Base-by-base conservation (phyloP, 2,329 filamentous ascomycete species). In the Scleromitrula shiraiana region DNA sequence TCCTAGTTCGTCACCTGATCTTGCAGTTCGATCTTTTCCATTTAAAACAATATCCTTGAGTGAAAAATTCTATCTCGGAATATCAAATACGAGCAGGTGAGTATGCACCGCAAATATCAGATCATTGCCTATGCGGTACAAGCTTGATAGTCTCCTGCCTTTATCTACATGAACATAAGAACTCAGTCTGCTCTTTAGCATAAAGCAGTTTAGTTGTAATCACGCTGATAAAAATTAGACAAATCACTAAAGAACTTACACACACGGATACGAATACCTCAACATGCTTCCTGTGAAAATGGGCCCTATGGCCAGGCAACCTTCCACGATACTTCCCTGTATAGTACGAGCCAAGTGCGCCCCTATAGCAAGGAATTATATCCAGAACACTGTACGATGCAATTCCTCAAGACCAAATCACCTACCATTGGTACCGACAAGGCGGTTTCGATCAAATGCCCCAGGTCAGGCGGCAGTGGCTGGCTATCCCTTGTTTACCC, bases 1-100 rank as follows among this genome's bases (percentile, higher is more conserved):
- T 35, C 20, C n/a, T 12, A 41, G 30, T 40, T 41, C 12, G 39
- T 48, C 45, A 48, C 45, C 45, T 48, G 45, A 48, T 41, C n/a
- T 48, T 27, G 23, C 17, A 42, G 32, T 42, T 40, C 38, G 38
- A 38, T 7, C 8, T 20, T 20, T 22, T 38, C 19, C 35, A 38
- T 22, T 22, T 38, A 12, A 19, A 38, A 23, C 35, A 22, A 38
- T 22, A 22, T 38, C 23, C 35, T 12, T 22, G 46, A 29, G 39
- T 29, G 22, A 37, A 33, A 22, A 47, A 27, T 37, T 35, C 36
- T 29, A 27, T 44, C 33, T 39, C 46, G 26, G 19, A 27, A 23
- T 30, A 30, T 24, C 22, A 30, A 35, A 42, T 48, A 48, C 38
- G 45, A 42, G 29, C 17, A 35, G 35, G 30, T 42, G 17, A 42